Percentiles rank a stretch among this genome's conserved stretches.
Conservation (phyloP, 2,329 filamentous ascomycete species). For the Cladosporium sp. region DNA sequence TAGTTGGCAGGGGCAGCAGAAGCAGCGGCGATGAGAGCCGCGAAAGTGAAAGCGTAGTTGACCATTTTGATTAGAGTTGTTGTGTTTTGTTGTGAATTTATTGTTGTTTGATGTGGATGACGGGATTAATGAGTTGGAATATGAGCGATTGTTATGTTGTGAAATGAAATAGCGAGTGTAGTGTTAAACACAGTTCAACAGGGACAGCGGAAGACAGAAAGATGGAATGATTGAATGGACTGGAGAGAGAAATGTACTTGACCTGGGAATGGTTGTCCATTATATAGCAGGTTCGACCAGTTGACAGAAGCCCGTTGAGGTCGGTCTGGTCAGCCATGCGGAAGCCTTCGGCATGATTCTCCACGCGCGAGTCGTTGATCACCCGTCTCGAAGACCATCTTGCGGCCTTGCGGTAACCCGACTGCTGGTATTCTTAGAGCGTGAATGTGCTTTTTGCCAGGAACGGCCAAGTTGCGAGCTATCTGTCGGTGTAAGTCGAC, state of each 20-base stretch:
- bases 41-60: conserved; percentile 18
- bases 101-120: background rate
- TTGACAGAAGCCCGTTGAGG: conserved; percentile 4
- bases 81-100: conserved; percentile 7
- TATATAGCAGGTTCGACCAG: conserved; percentile 9
- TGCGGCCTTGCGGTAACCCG: conserved; percentile 8
- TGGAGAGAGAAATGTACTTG: conserved; percentile 11
- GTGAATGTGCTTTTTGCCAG: background rate
- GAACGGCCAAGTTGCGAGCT: background rate
- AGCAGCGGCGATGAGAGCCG: conserved; percentile 14
- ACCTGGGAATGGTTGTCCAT: background rate
- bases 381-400: background rate
- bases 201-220: conserved; percentile 14
- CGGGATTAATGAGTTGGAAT: background rate
- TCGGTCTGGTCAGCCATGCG: background rate
- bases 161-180: conserved; percentile 17
- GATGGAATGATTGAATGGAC: conserved; percentile 10
- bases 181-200: conserved; percentile 17
- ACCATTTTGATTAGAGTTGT: conserved; percentile 19
- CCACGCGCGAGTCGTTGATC: conserved; percentile 11
- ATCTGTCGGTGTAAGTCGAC: background rate
- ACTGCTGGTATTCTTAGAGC: conserved; percentile 12
- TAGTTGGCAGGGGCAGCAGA: conserved; percentile 12
- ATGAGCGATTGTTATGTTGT: conserved; percentile 8
- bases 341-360: conserved; percentile 1